phyloP scores from a whole-genome alignment of 768 basidiomycete species.

The Trametes cinnabarina region DNA sequence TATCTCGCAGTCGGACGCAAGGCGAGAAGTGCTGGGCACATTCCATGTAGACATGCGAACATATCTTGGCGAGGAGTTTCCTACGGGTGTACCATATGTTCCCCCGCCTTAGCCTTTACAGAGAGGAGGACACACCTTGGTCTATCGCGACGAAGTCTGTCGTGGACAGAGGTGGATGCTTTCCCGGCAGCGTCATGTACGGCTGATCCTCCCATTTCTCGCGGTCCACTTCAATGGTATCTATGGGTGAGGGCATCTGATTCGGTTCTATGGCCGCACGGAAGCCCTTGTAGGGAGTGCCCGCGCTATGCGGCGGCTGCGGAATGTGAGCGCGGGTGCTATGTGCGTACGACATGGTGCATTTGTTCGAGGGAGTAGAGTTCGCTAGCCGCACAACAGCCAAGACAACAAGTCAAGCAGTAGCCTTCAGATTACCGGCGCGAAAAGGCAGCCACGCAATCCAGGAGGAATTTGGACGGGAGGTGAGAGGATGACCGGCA shows the following conservation, averaged over 20 bases:
- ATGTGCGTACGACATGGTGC: constrained; percentile 14
- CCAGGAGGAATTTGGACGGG: not conserved
- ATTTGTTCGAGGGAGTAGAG: not conserved
- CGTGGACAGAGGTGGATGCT: constrained; percentile 77
- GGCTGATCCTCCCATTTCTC: constrained; percentile 71
- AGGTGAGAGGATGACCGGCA: not conserved
- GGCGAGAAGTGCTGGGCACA: constrained; percentile 74
- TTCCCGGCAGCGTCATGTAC: constrained; percentile 60
- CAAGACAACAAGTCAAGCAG: not conserved
- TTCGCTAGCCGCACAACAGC: not conserved
- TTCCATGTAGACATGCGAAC: constrained; percentile 89
- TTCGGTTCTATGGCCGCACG: constrained; percentile 80
- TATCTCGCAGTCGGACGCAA: constrained; percentile 78
- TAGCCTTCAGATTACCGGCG: not conserved
- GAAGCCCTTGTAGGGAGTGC: constrained; percentile 51
- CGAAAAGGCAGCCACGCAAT: not conserved
- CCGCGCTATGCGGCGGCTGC: constrained; percentile 60
- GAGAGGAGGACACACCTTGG: constrained; percentile 55
- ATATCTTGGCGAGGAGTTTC: constrained; percentile 91
- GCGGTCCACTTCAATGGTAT: constrained; percentile 75
- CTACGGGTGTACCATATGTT: constrained; percentile 30
- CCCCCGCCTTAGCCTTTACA: no score
- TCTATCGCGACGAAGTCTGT: constrained; percentile 89
- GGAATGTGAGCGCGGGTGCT: constrained; percentile 38
- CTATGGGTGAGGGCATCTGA: constrained; percentile 91